phyloP scores from a whole-genome alignment of 164 flowering plant genomes.

The Chimonanthus salicifolius region DNA sequence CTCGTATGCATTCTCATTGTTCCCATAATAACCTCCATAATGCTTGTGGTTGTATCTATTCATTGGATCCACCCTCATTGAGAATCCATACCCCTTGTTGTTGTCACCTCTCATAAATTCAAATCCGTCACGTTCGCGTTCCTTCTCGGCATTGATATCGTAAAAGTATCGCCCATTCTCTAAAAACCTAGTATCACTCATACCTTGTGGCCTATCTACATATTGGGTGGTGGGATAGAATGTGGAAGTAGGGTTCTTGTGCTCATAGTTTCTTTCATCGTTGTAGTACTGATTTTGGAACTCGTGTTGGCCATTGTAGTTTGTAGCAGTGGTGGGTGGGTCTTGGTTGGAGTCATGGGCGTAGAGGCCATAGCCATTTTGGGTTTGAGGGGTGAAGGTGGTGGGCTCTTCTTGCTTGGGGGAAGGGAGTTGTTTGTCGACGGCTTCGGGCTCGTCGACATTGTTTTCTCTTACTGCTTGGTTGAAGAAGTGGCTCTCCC shows the following conservation, averaged over 20 bases:
- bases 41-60: background rate
- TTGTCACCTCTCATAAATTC: background rate
- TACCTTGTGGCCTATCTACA: conserved; percentile 12
- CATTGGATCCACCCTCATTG: background rate
- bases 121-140: conserved; percentile 8
- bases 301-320: background rate
- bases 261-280: background rate
- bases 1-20: conserved; percentile 2
- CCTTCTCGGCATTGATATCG: background rate
- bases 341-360: conserved; percentile 28
- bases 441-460: conserved; percentile 22
- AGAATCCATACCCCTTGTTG: background rate
- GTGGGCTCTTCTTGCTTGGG: background rate
- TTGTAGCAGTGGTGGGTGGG: conserved; percentile 10
- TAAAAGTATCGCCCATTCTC: conserved; percentile 3
- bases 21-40: conserved; percentile 1
- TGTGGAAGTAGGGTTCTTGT: background rate
- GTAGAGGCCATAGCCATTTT: conserved; percentile 43
- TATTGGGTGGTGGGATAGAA: conserved; percentile 3
- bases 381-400: conserved; percentile 28
- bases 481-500: conserved; percentile 54
- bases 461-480: conserved; percentile 25
- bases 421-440: background rate
- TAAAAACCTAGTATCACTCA: conserved; percentile 5
- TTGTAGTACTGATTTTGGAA: background rate